Base-by-base conservation (phyloP, 163 green algal species). In the Trebouxia gelatinosa region DNA sequence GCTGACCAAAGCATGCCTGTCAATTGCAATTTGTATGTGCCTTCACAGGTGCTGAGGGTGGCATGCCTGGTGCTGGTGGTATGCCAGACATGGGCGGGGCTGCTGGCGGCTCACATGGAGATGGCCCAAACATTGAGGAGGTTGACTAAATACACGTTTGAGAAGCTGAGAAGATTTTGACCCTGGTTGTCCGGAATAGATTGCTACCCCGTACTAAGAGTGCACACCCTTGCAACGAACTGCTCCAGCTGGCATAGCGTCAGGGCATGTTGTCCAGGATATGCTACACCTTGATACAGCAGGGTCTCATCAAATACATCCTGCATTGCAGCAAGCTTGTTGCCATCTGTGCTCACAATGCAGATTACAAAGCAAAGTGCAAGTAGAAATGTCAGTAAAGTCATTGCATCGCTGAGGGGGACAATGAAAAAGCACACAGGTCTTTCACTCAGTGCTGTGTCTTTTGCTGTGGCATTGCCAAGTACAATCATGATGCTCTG, bases 91-190 rank as follows among this genome's bases (percentile, higher is more conserved):
- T 76, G 68, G 68, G 68, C 32, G 68, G 28, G 2, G 40, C 28
- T 7, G 43, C 28, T 6, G 68, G 23, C 26, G 48, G 19, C 48
- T 59, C 2, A 19, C 23, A 23, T 40, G 68, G 40, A 29, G 40
- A 19, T 31, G 68, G 68, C 28, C 68, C 68, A 28, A 76, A 39
- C 1, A 40, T 76, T 43, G 68, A 76, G 40, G 68, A 76, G 40
- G 68, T 76, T 43, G 68, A 76, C 40, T 76, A 76, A 76, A 19
- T 37, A 5, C n/a, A n/a, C n/a, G n/a, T n/a, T n/a, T n/a, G n/a
- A n/a, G n/a, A n/a, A n/a, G n/a, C n/a, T n/a, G n/a, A n/a, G n/a
- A n/a, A n/a, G n/a, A n/a, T n/a, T n/a, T n/a, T n/a, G n/a, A n/a
- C n/a, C n/a, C n/a, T n/a, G n/a, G n/a, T n/a, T n/a, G n/a, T n/a